Percentiles rank a stretch among this genome's conserved stretches.
Conservation (phyloP, 352 stramenopile genomes). For the Phytophthora ohioensis region DNA sequence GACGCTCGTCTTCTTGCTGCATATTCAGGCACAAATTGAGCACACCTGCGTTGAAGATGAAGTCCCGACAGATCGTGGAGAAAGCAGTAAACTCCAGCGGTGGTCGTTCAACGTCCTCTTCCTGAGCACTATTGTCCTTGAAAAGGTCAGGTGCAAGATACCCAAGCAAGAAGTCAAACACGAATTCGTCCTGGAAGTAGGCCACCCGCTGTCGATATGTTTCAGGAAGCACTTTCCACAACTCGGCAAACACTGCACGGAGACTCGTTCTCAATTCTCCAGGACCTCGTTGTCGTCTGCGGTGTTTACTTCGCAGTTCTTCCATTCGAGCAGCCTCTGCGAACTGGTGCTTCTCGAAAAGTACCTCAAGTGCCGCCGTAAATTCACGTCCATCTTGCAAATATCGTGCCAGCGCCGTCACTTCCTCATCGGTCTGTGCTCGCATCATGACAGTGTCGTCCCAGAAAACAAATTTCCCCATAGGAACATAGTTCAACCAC, state of each 20-base stretch:
- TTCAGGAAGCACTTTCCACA: constrained; percentile 70
- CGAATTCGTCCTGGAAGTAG: constrained; percentile 71
- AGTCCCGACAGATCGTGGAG: constrained; percentile 59
- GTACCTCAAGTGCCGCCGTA: constrained; percentile 59
- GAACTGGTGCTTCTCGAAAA: constrained; percentile 85
- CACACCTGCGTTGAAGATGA: constrained; percentile 65
- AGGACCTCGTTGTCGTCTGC: constrained; percentile 45
- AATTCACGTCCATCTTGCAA: constrained; percentile 58
- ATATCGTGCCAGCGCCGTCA: constrained; percentile 52
- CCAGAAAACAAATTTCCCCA: constrained; percentile 76
- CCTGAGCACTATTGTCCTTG: constrained; percentile 11
- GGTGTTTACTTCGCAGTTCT: constrained; percentile 65
- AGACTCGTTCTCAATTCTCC: constrained; percentile 58
- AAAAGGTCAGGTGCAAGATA: constrained; percentile 53
- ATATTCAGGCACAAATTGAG: constrained; percentile 57
- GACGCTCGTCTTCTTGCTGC: constrained; percentile 54
- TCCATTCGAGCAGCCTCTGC: constrained; percentile 78
- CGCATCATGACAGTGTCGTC: constrained; percentile 69
- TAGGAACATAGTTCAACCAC: constrained; percentile 70
- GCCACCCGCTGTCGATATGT: constrained; percentile 54
- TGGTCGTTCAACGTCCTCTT: constrained; percentile 24
- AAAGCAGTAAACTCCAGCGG: constrained; percentile 75
- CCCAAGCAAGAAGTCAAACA: constrained; percentile 64
- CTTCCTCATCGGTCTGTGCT: constrained; percentile 60
- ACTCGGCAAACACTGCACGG: constrained; percentile 50